These are phyloP conservation scores for Neurospora sp. DNA, from an alignment of 495 filamentous ascomycete genomes.

Conservation along the genomic window DNA sequence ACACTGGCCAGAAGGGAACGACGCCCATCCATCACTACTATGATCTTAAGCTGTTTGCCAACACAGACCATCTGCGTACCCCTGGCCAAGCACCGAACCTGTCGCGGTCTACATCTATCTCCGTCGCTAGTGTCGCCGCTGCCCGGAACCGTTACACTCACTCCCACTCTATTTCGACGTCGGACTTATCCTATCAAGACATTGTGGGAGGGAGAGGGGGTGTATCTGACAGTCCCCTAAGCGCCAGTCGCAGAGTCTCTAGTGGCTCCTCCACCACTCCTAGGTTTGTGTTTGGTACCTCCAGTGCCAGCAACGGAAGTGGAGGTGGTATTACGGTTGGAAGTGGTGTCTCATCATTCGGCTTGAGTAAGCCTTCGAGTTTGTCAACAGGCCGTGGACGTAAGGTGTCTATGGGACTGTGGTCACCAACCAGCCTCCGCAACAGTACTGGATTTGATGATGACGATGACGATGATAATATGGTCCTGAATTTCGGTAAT, in stretches of 20 bases:
- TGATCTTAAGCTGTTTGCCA: constrained; percentile 65
- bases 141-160: constrained; percentile 15
- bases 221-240: constrained; percentile 23
- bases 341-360: constrained; percentile 24
- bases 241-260: constrained; percentile 20
- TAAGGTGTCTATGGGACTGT: constrained; percentile 24
- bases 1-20: constrained; percentile 16
- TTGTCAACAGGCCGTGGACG: constrained; percentile 10
- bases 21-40: constrained; percentile 49
- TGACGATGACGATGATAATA: constrained; percentile 30
- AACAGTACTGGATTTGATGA: constrained; percentile 21
- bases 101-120: constrained; percentile 15
- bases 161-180: constrained; percentile 18
- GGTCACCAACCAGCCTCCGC: constrained; percentile 21
- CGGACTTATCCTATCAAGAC: constrained; percentile 24
- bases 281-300: constrained; percentile 1
- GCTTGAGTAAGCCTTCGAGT: constrained; percentile 7
- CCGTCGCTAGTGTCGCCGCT: constrained; percentile 8
- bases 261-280: neutral
- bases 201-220: constrained; percentile 14
- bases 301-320: constrained; percentile 2
- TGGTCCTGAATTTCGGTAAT: constrained; percentile 33
- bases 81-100: constrained; percentile 25
- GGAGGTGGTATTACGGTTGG: constrained; percentile 25
- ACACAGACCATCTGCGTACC: constrained; percentile 67